Evolutionary conservation across 2,329 filamentous ascomycete species (phyloP).

Genomic region (Botryotinia narcissicola): DNA sequence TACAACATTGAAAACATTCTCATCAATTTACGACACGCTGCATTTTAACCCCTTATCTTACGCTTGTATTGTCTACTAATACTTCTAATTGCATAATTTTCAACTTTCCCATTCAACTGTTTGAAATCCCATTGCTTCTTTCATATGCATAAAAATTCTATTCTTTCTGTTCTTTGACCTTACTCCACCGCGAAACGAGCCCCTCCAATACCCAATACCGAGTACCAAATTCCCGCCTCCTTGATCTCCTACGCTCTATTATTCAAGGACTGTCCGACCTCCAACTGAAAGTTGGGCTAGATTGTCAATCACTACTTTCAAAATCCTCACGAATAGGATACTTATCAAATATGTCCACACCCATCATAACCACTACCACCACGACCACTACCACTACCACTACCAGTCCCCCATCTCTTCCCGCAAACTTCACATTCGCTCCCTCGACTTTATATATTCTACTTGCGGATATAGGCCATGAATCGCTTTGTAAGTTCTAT

Average conservation of each 20-base stretch:
- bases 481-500: neutral
- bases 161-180: neutral
- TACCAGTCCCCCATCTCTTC: neutral
- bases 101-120: neutral
- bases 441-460: neutral
- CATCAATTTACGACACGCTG: neutral
- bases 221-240: neutral
- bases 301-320: neutral
- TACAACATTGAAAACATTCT: neutral
- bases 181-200: neutral
- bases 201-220: neutral
- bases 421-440: neutral
- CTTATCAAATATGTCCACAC: neutral
- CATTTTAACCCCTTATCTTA: neutral
- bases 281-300: neutral
- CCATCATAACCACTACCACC: neutral
- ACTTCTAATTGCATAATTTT: neutral
- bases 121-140: neutral
- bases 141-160: neutral
- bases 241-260: neutral
- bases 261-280: neutral
- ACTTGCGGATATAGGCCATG: slow-evolving; percentile 1
- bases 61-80: neutral
- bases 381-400: neutral
- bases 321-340: neutral